Base-by-base conservation (phyloP, 495 filamentous ascomycete species). In the Diplogelasinospora grovesii region DNA sequence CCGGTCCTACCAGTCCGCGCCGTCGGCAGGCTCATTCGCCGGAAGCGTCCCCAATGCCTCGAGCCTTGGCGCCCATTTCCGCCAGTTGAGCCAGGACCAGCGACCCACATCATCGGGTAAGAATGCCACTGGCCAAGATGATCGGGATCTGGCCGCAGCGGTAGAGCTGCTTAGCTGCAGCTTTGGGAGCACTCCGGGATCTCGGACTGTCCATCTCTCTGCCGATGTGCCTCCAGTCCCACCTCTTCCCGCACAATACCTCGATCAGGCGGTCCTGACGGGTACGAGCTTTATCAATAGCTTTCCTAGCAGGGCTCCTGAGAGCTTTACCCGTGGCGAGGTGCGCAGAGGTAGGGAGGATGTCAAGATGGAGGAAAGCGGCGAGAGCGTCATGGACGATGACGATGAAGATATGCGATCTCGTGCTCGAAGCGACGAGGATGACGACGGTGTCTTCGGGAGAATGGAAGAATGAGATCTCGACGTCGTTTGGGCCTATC, bases 381-480 rank as follows among this genome's bases (percentile, higher is more conserved):
- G 74, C 35, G 75, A 79, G 14, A 78, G 79, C 40, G 69, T 77
- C 49, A 78, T 80, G 47, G 84, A 83, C 41, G 86, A 93, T 36
- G 88, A 94, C 42, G 85, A 90, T 25, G 83, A 81, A 45, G 79
- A 86, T 40, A 73, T 70, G 50, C 74, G 69, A 24, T 71, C 67
- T 28, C 69, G 76, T 13, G 74, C 71, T 7, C 77, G 80, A 20
- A 80, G 77, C 48, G 86, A 93, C 54, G 90, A 97, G 49, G 89
- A 95, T 34, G 90, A 96, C 38, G 92, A 95, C 45, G 89, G 87
- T 43, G 67, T 98, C 36, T 98, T 98, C 70, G 92, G 92, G 16
- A 78, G 77, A 43, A 96, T 96, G 90, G 92, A 98, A 57, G 88
- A 92, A 63, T 95, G 36, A 56, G 22, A 74, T 35, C 41, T 45